Percentiles rank a stretch among this genome's conserved stretches.
Conservation (phyloP, 2,329 filamentous ascomycete species). For the Chaetomium strumarium region DNA sequence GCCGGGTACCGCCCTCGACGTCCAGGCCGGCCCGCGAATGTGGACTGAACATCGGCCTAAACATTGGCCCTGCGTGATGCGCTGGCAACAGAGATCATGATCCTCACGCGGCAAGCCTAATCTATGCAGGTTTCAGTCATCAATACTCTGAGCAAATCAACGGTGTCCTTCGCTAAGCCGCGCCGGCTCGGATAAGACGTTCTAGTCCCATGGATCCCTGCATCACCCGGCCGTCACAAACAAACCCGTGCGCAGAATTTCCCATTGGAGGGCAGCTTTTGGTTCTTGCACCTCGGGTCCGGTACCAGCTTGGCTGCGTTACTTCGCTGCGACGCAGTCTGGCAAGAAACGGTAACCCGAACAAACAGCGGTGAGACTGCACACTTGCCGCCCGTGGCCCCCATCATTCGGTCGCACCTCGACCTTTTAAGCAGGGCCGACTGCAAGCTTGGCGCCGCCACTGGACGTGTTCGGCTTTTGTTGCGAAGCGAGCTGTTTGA, state of each 20-base stretch:
- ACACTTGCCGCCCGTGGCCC: neutral
- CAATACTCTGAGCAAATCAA: neutral
- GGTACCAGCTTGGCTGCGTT: neutral
- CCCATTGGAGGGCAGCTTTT: neutral
- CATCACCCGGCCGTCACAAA: neutral
- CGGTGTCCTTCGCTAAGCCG: neutral
- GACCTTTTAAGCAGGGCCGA: neutral
- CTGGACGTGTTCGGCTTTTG: neutral
- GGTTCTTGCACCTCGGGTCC: constrained; percentile 1
- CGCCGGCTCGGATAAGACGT: constrained; percentile 9
- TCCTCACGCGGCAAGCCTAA: constrained; percentile 11
- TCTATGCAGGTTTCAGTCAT: constrained; percentile 12
- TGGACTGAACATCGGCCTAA: neutral
- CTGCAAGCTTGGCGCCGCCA: neutral
- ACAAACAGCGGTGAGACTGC: constrained; percentile 14
- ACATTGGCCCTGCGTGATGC: constrained; percentile 1
- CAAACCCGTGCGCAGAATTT: neutral
- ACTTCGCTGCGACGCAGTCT: neutral
- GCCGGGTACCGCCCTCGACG: neutral
- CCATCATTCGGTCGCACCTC: neutral
- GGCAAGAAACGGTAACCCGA: neutral
- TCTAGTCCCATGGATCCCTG: neutral
- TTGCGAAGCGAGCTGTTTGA: no score
- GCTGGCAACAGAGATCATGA: neutral
- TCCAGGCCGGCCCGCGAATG: neutral